These are phyloP conservation scores for Penicillium oxalicum DNA, from an alignment of 2,329 filamentous ascomycete genomes.

Conservation along the genomic window DNA sequence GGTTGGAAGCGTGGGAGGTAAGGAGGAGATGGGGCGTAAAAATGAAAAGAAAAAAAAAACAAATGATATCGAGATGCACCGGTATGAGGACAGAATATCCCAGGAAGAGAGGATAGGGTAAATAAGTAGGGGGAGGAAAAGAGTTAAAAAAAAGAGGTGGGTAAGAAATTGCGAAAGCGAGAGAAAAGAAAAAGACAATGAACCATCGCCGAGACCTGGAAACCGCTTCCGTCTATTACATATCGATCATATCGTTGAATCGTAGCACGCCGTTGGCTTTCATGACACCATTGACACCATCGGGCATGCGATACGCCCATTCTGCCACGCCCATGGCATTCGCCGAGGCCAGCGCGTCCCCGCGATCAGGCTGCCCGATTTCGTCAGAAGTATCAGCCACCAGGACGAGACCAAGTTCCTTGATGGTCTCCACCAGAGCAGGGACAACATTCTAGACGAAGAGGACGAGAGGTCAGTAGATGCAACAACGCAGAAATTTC, in stretches of 20 bases:
- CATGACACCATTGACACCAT: constrained; percentile 81
- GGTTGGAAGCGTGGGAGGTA: too few species aligned
- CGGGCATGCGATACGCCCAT: constrained; percentile 54
- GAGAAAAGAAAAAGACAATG: too few species aligned
- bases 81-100: too few species aligned
- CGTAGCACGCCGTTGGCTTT: constrained; percentile 79
- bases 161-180: too few species aligned
- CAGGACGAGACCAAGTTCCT: constrained; percentile 84
- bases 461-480: constrained; percentile 2
- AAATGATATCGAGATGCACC: too few species aligned
- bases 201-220: not conserved
- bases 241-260: constrained; percentile 89
- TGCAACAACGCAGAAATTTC: not conserved
- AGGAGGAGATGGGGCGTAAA: too few species aligned
- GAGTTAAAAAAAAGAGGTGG: too few species aligned
- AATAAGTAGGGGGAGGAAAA: too few species aligned
- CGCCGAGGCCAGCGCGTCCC: constrained; percentile 17
- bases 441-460: constrained; percentile 80
- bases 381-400: constrained; percentile 78
- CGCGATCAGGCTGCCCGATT: constrained; percentile 22
- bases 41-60: too few species aligned
- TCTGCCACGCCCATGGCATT: constrained; percentile 31
- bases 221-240: constrained; percentile 35
- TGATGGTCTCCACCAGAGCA: constrained; percentile 85
- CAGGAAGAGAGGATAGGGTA: too few species aligned